Percentiles rank a stretch among this genome's conserved stretches.
These are phyloP conservation scores for Amanita thiersii DNA, from an alignment of 768 basidiomycete genomes.

Conservation along the genomic window DNA sequence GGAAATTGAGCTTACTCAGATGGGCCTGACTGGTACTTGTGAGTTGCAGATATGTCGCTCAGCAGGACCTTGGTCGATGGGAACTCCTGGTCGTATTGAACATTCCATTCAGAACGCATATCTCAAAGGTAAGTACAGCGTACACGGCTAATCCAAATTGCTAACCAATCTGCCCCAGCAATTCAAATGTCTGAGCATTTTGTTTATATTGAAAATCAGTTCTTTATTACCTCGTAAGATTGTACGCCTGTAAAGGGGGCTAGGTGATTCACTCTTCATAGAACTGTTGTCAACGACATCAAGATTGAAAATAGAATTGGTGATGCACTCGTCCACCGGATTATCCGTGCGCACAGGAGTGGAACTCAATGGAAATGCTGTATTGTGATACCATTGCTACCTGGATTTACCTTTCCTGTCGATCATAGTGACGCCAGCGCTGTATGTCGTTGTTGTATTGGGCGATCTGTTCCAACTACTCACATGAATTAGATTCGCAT, in stretches of 20 bases:
- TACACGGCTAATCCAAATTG: background rate
- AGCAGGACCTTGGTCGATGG: constrained; percentile 94
- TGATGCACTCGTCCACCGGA: constrained; percentile 86
- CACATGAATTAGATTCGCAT: constrained; percentile 64
- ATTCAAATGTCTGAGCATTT: constrained; percentile 95
- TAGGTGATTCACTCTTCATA: constrained; percentile 17
- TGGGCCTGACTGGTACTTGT: constrained; percentile 91
- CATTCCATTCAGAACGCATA: constrained; percentile 95
- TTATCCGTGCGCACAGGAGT: constrained; percentile 80
- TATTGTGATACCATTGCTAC: constrained; percentile 84
- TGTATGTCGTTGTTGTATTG: constrained; percentile 35
- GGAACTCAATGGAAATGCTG: constrained; percentile 85
- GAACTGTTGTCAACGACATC: constrained; percentile 79
- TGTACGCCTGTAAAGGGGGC: background rate
- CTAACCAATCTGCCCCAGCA: constrained; percentile 34
- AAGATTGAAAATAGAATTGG: constrained; percentile 91
- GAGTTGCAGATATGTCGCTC: constrained; percentile 96
- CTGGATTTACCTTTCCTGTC: constrained; percentile 89
- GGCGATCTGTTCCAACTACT: background rate
- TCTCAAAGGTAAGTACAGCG: constrained; percentile 64
- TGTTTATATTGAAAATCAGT: constrained; percentile 96
- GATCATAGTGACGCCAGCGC: constrained; percentile 92
- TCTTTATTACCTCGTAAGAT: constrained; percentile 81
- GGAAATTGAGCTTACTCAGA: constrained; percentile 62
- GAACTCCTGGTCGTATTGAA: constrained; percentile 77